Evolutionary conservation across 805 yeast genomes (phyloP).

Genomic region (Suhomyces pyralidae): DNA sequence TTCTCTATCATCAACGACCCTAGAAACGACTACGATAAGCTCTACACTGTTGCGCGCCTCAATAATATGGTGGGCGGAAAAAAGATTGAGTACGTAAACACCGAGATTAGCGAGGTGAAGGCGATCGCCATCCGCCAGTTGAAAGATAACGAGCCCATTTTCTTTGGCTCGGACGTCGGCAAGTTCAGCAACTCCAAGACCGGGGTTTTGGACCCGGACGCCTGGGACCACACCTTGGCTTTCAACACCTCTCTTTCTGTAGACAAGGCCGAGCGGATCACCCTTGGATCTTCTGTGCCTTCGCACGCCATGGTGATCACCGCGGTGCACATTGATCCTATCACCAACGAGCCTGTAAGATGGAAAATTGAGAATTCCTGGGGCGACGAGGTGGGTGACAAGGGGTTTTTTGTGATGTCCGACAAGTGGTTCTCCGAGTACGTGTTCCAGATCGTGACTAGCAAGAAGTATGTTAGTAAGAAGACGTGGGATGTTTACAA

Average conservation of each 20-base stretch:
- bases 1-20: conserved; percentile 82
- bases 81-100: conserved; percentile 68
- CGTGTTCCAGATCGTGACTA: conserved; percentile 42
- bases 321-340: conserved; percentile 69
- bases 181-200: conserved; percentile 59
- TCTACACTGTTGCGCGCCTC: conserved; percentile 69
- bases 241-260: conserved; percentile 52
- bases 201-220: conserved; percentile 71
- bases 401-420: conserved; percentile 43
- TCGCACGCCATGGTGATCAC: conserved; percentile 89
- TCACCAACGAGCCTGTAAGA: conserved; percentile 35
- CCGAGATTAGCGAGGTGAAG: conserved; percentile 57
- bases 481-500: conserved; percentile 36
- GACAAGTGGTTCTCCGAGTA: conserved; percentile 44
- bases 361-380: conserved; percentile 47
- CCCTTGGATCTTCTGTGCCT: conserved; percentile 71
- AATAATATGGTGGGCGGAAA: conserved; percentile 73
- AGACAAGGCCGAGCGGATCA: conserved; percentile 65
- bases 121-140: conserved; percentile 64
- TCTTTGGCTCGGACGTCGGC: conserved; percentile 90
- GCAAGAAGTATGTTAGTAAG: conserved; percentile 34
- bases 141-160: conserved; percentile 72
- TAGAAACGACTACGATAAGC: conserved; percentile 61
- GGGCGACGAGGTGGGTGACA: conserved; percentile 41
- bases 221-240: conserved; percentile 63